A percentile compares a stretch with the other conserved stretches of the same genome.
These are phyloP conservation scores for Neopestalotiopsis sp. DNA, from an alignment of 2,329 filamentous ascomycete species.

Conservation along the genomic window DNA sequence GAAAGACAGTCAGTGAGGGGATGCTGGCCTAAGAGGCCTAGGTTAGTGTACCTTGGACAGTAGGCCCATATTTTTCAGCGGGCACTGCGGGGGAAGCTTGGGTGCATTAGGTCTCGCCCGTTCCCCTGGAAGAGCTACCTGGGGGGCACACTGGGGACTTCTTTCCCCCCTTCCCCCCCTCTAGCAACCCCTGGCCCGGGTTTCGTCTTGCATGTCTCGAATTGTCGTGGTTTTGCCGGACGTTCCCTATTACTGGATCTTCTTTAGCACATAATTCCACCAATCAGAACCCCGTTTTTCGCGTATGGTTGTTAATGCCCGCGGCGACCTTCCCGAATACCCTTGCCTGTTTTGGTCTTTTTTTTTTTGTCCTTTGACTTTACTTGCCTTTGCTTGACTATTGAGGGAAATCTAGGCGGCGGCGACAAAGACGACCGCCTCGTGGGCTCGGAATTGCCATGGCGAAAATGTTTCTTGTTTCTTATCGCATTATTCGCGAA, in stretches of 20 bases:
- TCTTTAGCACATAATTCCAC: constrained; percentile 15
- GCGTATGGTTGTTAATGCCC: constrained; percentile 7
- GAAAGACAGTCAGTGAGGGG: too few relatives aligned
- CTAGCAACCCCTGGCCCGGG: background rate
- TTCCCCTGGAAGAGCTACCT: background rate
- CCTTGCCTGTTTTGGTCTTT: constrained; percentile 4
- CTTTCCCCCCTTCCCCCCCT: background rate
- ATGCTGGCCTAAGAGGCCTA: too few relatives aligned
- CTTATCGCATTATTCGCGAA: background rate
- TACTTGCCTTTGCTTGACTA: background rate
- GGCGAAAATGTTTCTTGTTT: background rate
- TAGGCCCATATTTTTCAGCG: background rate
- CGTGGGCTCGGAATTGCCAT: too few relatives aligned
- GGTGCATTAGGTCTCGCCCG: background rate
- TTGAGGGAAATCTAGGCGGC: background rate
- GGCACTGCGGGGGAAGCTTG: background rate
- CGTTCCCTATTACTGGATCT: constrained; percentile 20
- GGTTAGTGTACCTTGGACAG: too few relatives aligned
- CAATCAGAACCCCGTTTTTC: background rate
- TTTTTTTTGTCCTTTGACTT: too few relatives aligned
- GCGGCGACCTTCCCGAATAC: constrained; percentile 16
- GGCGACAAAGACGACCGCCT: too few relatives aligned
- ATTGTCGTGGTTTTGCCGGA: constrained; percentile 15
- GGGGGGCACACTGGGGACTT: background rate
- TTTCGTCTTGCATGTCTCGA: constrained; percentile 12